Evolutionary conservation across 1,284 basidiomycete species (phyloP), one percentile per base, ranked within the genome.

Genomic region (Microbotryum lychnidis-dioicae): DNA sequence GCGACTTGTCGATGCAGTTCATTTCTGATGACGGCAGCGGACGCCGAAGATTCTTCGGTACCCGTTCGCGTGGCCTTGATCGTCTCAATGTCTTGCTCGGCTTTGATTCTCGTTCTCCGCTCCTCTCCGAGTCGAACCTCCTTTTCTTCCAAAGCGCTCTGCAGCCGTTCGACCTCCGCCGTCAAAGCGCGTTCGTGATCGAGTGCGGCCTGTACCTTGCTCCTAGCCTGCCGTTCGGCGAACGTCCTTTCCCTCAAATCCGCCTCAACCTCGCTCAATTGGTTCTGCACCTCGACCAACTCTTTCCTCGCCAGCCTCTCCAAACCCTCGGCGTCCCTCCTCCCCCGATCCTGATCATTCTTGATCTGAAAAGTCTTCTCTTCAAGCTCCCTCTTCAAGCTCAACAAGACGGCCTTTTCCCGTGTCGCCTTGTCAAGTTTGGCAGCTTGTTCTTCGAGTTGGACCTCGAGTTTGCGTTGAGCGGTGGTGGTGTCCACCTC

Each of bases 1-100:
- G 60, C 50, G 6, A 71, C 69, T 64, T 71, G 70, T n/a, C 66
- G 61, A 27, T 63, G 60, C 4, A 67, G 61, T 42, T 69, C 69
- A 14, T 65, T 63, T 42, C 58, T 58, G 33, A 66, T 62, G 42
- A 64, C 25, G 16, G 37, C 37, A 6, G 37, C 37, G 37, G 37
- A 42, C 37, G 14, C 12, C 16, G 16, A 16, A 42, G 37, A 42
- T 42, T 60, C 58, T 6, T 62, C 31, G 4, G 60, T 60, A 16
- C 48, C 58, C 31, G 60, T 42, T 9, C 65, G 60, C 21, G 45
- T 54, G 27, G 57, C 51, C 12, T 47, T n/a, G 50, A 50, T 3
- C 46, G 56, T 51, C 50, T 67, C 57, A 51, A 54, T 48, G 50
- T 67, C 64, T 3, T 66, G 56, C 31, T 62, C 60, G 6, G 42